These are phyloP conservation scores for Pleurotus citrinopileatus DNA, from an alignment of 768 basidiomycete genomes.

Conservation along the genomic window DNA sequence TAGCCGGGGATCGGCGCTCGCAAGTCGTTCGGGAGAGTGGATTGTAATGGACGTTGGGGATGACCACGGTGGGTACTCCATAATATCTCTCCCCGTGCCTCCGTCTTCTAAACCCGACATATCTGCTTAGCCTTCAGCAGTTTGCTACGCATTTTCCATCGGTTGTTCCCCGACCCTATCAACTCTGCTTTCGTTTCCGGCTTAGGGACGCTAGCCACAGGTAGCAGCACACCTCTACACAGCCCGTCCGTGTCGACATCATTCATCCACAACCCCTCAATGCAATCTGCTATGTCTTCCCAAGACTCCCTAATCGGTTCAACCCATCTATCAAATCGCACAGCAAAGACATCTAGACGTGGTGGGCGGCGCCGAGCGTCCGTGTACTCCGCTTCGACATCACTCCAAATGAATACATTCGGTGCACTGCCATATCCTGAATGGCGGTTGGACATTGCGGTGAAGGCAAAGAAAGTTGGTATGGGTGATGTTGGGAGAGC, in stretches of 20 bases:
- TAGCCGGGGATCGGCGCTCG: not conserved
- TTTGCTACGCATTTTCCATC: constrained; percentile 35
- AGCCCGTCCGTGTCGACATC: constrained; percentile 22
- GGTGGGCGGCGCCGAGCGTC: constrained; percentile 7
- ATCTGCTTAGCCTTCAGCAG: constrained; percentile 28
- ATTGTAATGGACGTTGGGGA: constrained; percentile 34
- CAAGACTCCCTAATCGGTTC: not conserved
- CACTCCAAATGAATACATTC: constrained; percentile 20
- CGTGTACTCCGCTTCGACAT: not conserved
- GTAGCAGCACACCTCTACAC: constrained; percentile 10
- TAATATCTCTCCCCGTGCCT: constrained; percentile 12
- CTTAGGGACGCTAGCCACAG: constrained; percentile 13
- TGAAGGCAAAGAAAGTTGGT: constrained; percentile 53
- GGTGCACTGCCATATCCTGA: constrained; percentile 60
- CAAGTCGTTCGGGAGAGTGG: constrained; percentile 24
- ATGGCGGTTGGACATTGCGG: constrained; percentile 53
- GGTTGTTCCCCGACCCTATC: constrained; percentile 25
- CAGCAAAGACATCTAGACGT: not conserved
- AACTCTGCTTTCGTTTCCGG: constrained; percentile 40
- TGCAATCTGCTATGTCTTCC: constrained; percentile 10
- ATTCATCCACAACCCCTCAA: constrained; percentile 14
- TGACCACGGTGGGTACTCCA: constrained; percentile 22
- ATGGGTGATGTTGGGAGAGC: constrained; percentile 56
- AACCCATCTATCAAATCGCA: not conserved
- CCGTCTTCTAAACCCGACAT: not conserved